Percentiles rank a stretch among this genome's conserved stretches.
These are phyloP conservation scores for Spencermartinsiella ligniputridi DNA, from an alignment of 1,139 yeast genomes.

Conservation along the genomic window DNA sequence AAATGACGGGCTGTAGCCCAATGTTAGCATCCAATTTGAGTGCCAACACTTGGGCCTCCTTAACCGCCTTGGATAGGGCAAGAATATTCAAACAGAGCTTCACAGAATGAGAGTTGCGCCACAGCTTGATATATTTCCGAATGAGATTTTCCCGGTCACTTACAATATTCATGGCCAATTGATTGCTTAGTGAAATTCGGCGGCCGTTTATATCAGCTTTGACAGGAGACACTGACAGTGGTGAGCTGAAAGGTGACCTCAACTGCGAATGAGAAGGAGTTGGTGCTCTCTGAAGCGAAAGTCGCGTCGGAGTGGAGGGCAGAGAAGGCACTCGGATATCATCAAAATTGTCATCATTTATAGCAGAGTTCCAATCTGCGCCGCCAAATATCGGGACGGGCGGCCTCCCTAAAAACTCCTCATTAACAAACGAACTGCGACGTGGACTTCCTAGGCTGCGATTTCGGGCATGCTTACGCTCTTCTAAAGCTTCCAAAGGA, in stretches of 20 bases:
- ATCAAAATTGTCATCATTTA: background rate
- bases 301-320: background rate
- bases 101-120: slow-evolving; percentile 10
- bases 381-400: background rate
- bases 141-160: slow-evolving; percentile 17
- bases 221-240: background rate
- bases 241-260: background rate
- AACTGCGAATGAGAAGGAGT: background rate
- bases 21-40: slow-evolving; percentile 15
- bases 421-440: background rate
- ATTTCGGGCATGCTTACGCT: slow-evolving; percentile 5
- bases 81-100: slow-evolving; percentile 9
- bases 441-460: background rate
- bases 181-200: background rate
- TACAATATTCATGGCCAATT: background rate
- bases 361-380: background rate
- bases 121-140: slow-evolving; percentile 12
- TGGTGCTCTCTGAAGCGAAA: background rate
- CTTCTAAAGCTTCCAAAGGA: slow-evolving; percentile 21
- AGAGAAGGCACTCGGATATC: background rate
- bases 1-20: slow-evolving; percentile 23
- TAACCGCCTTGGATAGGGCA: slow-evolving; percentile 14
- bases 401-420: background rate
- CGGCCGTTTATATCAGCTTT: background rate
- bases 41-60: slow-evolving; percentile 23